Evolutionary conservation across 1,139 yeast genomes (phyloP).

Genomic region (Scheffersomyces parashehatae): DNA sequence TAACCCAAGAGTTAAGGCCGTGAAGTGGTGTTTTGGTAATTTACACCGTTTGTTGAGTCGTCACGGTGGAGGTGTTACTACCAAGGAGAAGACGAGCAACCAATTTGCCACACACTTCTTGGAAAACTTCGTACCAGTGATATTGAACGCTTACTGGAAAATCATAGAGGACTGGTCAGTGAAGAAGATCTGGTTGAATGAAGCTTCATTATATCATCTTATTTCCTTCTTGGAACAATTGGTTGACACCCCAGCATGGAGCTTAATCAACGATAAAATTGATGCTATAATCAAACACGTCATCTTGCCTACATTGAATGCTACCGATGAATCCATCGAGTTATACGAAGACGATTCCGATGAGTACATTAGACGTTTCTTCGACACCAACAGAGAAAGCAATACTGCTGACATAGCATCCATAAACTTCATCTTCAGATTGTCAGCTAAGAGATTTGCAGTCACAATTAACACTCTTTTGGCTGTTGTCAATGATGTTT

Average conservation of each 20-base stretch:
- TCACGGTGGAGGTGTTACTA: slow-evolving; percentile 51
- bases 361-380: slow-evolving; percentile 69
- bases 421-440: slow-evolving; percentile 64
- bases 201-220: slow-evolving; percentile 59
- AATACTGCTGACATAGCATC: slow-evolving; percentile 83
- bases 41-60: slow-evolving; percentile 58
- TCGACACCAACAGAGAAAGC: slow-evolving; percentile 69
- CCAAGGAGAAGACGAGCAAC: slow-evolving; percentile 34
- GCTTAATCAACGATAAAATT: slow-evolving; percentile 53
- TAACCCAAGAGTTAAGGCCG: slow-evolving; percentile 58
- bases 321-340: slow-evolving; percentile 56
- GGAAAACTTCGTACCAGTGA: slow-evolving; percentile 58
- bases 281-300: slow-evolving; percentile 61
- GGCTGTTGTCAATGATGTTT: slow-evolving; percentile 51
- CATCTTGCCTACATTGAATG: slow-evolving; percentile 63
- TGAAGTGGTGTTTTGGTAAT: slow-evolving; percentile 76
- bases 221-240: slow-evolving; percentile 66
- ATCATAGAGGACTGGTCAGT: slow-evolving; percentile 61
- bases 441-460: slow-evolving; percentile 48
- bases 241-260: slow-evolving; percentile 56
- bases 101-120: slow-evolving; percentile 51
- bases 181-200: slow-evolving; percentile 60
- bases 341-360: slow-evolving; percentile 73
- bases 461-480: slow-evolving; percentile 44
- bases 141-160: slow-evolving; percentile 58